Evolutionary conservation across 208 protist species (phyloP).

Genomic region (Lotmaria passim): DNA sequence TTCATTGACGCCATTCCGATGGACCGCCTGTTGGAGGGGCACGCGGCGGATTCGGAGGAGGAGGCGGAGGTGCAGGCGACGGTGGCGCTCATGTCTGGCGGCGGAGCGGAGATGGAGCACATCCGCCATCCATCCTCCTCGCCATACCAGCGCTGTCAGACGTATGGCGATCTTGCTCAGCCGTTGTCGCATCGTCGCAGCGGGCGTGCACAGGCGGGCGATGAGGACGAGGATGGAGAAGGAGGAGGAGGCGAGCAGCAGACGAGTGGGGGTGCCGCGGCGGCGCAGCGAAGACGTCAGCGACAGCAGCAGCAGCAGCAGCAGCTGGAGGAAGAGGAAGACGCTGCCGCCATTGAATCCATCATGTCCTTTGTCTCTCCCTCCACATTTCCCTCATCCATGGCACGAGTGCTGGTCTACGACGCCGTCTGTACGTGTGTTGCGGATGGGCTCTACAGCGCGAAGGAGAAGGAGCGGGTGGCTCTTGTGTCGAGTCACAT

Average conservation of each 20-base stretch:
- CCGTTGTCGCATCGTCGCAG: background rate
- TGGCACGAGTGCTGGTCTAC: conserved; percentile 69
- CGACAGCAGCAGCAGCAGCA: no score
- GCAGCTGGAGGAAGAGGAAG: conserved; percentile 20
- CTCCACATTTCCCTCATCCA: conserved; percentile 44
- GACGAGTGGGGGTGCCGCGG: background rate
- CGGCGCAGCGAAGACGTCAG: background rate
- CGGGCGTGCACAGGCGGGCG: background rate
- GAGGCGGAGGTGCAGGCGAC: conserved; percentile 17
- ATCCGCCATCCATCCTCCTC: background rate
- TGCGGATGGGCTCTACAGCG: conserved; percentile 58
- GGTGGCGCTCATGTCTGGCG: conserved; percentile 12
- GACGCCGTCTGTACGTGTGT: conserved; percentile 71
- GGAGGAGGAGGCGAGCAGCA: background rate
- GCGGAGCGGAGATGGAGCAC: background rate
- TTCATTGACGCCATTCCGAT: conserved; percentile 61
- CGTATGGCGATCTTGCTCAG: background rate
- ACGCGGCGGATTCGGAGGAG: conserved; percentile 14
- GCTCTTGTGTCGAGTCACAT: conserved; percentile 60
- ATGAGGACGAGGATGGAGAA: background rate
- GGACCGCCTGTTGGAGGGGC: conserved; percentile 15
- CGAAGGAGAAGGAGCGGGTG: conserved; percentile 56
- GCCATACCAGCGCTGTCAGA: no score
- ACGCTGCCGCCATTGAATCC: conserved; percentile 23
- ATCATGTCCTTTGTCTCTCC: conserved; percentile 56